Percentiles rank a stretch among this genome's conserved stretches.
phyloP scores from a whole-genome alignment of 331 rosid genomes.

The Stylosanthes scabra region DNA sequence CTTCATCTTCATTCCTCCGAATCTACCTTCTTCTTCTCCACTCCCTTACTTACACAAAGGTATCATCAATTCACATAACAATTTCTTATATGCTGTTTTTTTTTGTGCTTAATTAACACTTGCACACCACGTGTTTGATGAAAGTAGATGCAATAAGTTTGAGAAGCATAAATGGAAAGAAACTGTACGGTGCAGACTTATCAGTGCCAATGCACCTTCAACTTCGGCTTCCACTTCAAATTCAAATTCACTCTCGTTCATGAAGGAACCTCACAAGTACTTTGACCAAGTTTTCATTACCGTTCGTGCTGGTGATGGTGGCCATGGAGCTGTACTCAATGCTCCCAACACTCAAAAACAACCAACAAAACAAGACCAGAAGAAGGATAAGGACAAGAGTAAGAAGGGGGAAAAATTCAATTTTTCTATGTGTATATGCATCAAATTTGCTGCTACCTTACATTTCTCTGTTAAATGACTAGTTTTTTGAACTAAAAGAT shows the following conservation, averaged over 20 bases:
- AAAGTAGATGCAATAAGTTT: constrained; percentile 7
- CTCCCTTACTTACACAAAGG: background rate
- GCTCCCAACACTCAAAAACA: constrained; percentile 39
- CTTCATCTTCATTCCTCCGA: background rate
- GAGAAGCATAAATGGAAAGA: constrained; percentile 3
- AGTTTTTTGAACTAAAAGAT: too few species aligned
- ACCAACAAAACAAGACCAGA: constrained; percentile 49
- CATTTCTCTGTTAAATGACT: too few species aligned
- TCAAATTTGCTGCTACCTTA: too few species aligned
- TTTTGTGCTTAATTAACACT: background rate
- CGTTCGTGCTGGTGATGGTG: constrained; percentile 92
- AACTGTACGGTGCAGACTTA: constrained; percentile 32
- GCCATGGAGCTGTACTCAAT: constrained; percentile 72
- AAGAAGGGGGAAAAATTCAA: background rate
- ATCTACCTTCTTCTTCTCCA: background rate
- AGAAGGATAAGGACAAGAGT: constrained; percentile 57
- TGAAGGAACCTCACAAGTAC: constrained; percentile 81
- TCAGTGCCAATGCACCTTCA: constrained; percentile 22
- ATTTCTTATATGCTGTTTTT: background rate
- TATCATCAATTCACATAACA: background rate
- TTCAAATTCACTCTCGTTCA: constrained; percentile 31
- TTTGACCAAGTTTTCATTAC: constrained; percentile 85
- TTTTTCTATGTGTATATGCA: too few species aligned
- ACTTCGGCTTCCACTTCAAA: constrained; percentile 10
- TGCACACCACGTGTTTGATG: background rate